A percentile compares a stretch with the other conserved stretches of the same genome.
Conservation (phyloP, 495 filamentous ascomycete species). For the Letharia columbiana region DNA sequence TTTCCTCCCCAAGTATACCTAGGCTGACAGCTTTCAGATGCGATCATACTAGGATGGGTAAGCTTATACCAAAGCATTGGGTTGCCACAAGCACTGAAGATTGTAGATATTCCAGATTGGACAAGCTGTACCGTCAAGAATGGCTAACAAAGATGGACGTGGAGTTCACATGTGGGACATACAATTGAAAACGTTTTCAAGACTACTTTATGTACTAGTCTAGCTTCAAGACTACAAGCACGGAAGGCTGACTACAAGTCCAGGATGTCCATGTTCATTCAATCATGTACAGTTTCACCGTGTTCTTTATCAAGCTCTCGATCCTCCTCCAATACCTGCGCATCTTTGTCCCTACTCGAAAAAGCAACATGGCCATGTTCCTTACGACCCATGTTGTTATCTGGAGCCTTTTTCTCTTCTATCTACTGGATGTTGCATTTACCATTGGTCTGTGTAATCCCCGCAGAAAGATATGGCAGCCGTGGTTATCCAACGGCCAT, state of each 20-base stretch:
- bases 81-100: background rate
- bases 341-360: constrained; percentile 20
- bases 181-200: constrained; percentile 11
- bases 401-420: constrained; percentile 12
- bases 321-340: constrained; percentile 24
- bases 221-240: background rate
- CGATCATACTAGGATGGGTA: constrained; percentile 18
- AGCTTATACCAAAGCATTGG: background rate
- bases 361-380: constrained; percentile 16
- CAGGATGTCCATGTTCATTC: constrained; percentile 7
- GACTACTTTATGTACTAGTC: constrained; percentile 17
- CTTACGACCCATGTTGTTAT: constrained; percentile 12
- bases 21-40: constrained; percentile 10
- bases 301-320: constrained; percentile 19
- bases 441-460: constrained; percentile 27
- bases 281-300: constrained; percentile 9
- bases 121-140: background rate
- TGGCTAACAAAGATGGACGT: background rate
- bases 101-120: background rate
- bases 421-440: constrained; percentile 1
- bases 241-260: background rate
- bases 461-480: constrained; percentile 33
- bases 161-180: constrained; percentile 21
- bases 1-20: background rate
- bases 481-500: constrained; percentile 28